Base-by-base conservation (phyloP, 805 yeast species). In the Ascoidea rubescens region DNA sequence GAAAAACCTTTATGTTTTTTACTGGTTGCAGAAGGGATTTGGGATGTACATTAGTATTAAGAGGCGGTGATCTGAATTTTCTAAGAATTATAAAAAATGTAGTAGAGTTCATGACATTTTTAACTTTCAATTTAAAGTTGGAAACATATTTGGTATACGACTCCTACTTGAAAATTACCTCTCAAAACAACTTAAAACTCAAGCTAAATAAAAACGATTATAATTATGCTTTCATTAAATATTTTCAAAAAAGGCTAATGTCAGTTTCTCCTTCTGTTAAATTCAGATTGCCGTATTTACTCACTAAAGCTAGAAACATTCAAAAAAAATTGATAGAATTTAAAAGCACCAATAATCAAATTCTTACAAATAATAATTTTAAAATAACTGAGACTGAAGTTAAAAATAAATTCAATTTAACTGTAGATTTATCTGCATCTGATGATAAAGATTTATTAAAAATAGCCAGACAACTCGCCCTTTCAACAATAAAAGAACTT, bases 181-280 rank as follows among this genome's bases (percentile, higher is more conserved):
- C 17, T 17, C 44, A 31, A 54, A 57, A 30, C 49, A 52, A 33
- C 53, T 59, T n/a, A 50, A 51, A 12, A 6, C 14, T n/a, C 14
- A 33, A 32, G 4, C 8, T 12, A 14, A 12, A 32, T 43, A 21
- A 37, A 31, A 5, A 8, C 4, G 8, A 8, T 37, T 70, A 65
- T 55, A 72, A 68, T 47, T 56, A 64, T 33, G 70, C 68, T 3
- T 72, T 72, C 55, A 56, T 72, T 5, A 62, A 64, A 14, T 59
- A 65, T 37, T 68, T 81, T 50, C 63, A 71, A 16, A 68, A 69
- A n/a, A 68, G 87, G 54, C 68, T 80, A 4, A 67, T 91, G 31
- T 87, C 96, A 3, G 76, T 87, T 0, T 90, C 98, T 1, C 97
- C 99, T 0, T 78, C 89, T 51, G 90, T 90, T 0, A 71, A 75